Percentiles rank a stretch among this genome's conserved stretches.
These are phyloP conservation scores for Macrophomina tecta DNA, from an alignment of 2,329 filamentous ascomycete genomes.

Conservation along the genomic window DNA sequence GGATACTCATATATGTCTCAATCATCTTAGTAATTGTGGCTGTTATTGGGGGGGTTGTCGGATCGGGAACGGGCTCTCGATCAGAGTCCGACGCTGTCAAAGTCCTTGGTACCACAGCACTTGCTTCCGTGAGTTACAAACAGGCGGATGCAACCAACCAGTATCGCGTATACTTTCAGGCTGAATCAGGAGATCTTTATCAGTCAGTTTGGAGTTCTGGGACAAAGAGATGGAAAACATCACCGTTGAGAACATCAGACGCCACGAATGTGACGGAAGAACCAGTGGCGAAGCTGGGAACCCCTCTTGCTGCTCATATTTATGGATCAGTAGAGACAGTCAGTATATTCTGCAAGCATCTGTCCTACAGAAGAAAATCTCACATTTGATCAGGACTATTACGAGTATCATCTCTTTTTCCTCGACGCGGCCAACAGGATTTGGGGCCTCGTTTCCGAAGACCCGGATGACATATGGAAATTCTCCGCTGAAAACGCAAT, in stretches of 20 bases:
- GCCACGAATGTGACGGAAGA: not conserved
- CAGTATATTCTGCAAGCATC: not conserved
- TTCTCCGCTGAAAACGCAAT: not conserved
- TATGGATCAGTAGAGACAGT: conserved; percentile 7
- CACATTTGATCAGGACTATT: not conserved
- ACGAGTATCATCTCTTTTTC: conserved; percentile 21
- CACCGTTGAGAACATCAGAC: not conserved
- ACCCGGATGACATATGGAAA: conserved; percentile 14
- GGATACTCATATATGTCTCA: not conserved
- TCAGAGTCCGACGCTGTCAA: not conserved
- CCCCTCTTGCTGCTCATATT: conserved; percentile 10
- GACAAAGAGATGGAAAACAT: not conserved
- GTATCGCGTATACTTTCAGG: conserved; percentile 18
- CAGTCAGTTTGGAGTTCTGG: conserved; percentile 13
- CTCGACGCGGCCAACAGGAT: not conserved
- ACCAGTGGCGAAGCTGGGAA: conserved; percentile 10
- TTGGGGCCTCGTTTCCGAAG: not conserved
- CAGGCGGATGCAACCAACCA: conserved; percentile 7
- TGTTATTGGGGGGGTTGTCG: not conserved
- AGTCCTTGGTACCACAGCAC: conserved; percentile 10
- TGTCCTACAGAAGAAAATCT: too few species aligned
- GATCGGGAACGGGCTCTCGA: not conserved
- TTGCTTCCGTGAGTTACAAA: conserved; percentile 16
- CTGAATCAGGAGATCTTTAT: not conserved
- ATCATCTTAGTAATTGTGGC: not conserved